Evolutionary conservation across 2,329 filamentous ascomycete genomes (phyloP).

Genomic region (Colletotrichum tropicale): DNA sequence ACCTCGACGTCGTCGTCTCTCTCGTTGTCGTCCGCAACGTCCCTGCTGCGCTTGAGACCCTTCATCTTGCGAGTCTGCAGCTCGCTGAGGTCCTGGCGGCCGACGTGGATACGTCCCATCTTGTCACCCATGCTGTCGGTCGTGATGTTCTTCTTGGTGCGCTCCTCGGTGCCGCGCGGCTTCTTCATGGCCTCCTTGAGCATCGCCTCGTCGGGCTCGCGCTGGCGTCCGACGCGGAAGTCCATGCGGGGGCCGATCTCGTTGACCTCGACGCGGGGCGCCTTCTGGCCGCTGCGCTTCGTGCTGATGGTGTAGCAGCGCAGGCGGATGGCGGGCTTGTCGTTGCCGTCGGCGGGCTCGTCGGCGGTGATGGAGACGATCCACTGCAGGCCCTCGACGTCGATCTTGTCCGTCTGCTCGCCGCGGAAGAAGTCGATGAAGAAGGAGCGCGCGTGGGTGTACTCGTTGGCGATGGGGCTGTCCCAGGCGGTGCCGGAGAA

Average conservation of each 20-base stretch:
- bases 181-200: constrained; percentile 92
- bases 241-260: constrained; percentile 96
- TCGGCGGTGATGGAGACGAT: constrained; percentile 82
- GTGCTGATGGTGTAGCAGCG: constrained; percentile 88
- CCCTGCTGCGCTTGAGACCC: constrained; percentile 85
- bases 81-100: constrained; percentile 84
- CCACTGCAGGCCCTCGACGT: constrained; percentile 95
- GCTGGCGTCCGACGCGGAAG: constrained; percentile 81
- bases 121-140: constrained; percentile 95
- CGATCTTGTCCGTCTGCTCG: constrained; percentile 75
- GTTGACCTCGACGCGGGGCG: constrained; percentile 91
- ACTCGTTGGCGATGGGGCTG: constrained; percentile 77
- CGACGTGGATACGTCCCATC: constrained; percentile 89
- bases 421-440: constrained; percentile 91
- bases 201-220: constrained; percentile 77
- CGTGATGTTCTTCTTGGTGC: constrained; percentile 94
- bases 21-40: constrained; percentile 57
- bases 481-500: constrained; percentile 92
- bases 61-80: constrained; percentile 99
- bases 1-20: constrained; percentile 52
- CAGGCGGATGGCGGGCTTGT: constrained; percentile 66
- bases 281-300: constrained; percentile 82
- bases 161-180: constrained; percentile 75
- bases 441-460: constrained; percentile 85
- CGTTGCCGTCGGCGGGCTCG: constrained; percentile 53